Conservation (phyloP, 305 asterid genomes). For the Rubia peregrina region DNA sequence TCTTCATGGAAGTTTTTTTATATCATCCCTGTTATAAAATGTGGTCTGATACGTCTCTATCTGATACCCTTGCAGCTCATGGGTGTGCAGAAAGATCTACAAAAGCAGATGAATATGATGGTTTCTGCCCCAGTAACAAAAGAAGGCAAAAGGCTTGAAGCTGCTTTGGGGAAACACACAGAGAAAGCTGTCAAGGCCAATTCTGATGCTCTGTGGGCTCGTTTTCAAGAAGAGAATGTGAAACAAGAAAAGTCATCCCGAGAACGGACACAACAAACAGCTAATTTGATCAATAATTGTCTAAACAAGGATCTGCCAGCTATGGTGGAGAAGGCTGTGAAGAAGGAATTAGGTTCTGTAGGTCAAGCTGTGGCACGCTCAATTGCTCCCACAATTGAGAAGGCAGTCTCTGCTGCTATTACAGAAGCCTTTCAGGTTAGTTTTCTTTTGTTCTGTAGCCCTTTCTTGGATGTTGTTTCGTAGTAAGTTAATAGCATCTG, state of each 20-base stretch:
- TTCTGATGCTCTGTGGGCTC: slow-evolving; percentile 84
- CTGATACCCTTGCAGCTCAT: slow-evolving; percentile 39
- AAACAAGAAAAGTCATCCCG: slow-evolving; percentile 70
- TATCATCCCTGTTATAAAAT: not conserved
- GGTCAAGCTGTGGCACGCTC: slow-evolving; percentile 76
- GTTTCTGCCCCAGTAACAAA: slow-evolving; percentile 56
- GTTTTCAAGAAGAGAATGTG: slow-evolving; percentile 64
- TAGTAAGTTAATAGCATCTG: slow-evolving; percentile 25
- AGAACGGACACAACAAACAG: slow-evolving; percentile 56
- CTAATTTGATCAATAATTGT: slow-evolving; percentile 44
- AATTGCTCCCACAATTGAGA: slow-evolving; percentile 61
- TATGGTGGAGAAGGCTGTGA: slow-evolving; percentile 57
- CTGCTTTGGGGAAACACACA: slow-evolving; percentile 57
- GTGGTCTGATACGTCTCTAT: slow-evolving; percentile 15
- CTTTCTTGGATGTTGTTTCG: slow-evolving; percentile 16
- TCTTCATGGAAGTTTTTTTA: not conserved
- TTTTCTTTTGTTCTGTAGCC: slow-evolving; percentile 17
- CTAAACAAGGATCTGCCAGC: slow-evolving; percentile 72
- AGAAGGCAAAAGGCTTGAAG: slow-evolving; percentile 82
- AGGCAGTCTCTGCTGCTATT: slow-evolving; percentile 56
- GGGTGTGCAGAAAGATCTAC: slow-evolving; percentile 62
- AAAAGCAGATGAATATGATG: slow-evolving; percentile 59
- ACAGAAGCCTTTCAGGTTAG: slow-evolving; percentile 74
- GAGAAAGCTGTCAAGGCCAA: slow-evolving; percentile 70
- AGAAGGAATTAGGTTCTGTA: slow-evolving; percentile 57